These are phyloP conservation scores for Cantharellus cinnabarinus DNA, from an alignment of 768 basidiomycete species.

Conservation along the genomic window DNA sequence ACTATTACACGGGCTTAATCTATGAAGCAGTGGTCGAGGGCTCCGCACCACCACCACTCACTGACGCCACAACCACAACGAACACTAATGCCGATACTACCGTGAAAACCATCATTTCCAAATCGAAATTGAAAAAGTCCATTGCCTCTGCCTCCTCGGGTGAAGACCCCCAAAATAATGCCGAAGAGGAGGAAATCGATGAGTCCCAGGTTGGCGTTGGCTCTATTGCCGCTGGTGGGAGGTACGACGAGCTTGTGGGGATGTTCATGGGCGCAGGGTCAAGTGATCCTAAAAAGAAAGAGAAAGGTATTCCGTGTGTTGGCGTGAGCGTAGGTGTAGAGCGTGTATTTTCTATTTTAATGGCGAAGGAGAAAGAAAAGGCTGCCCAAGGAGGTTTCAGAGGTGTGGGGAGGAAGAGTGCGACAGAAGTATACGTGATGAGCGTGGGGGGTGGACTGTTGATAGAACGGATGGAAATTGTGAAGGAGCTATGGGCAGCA, in stretches of 20 bases:
- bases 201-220: conserved; percentile 89
- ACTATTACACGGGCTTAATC: conserved; percentile 98
- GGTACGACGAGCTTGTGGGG: conserved; percentile 89
- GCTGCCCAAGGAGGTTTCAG: conserved; percentile 24
- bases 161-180: conserved; percentile 17
- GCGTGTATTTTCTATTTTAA: conserved; percentile 75
- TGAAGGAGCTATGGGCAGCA: conserved; percentile 57
- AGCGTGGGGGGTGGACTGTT: conserved; percentile 77
- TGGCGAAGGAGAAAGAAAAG: conserved; percentile 66
- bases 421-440: conserved; percentile 88
- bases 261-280: conserved; percentile 74
- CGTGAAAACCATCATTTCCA: conserved; percentile 17
- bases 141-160: neutral
- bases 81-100: conserved; percentile 15
- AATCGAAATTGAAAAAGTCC: conserved; percentile 15
- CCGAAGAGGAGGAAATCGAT: conserved; percentile 69
- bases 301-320: conserved; percentile 56
- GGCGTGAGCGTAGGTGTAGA: conserved; percentile 89
- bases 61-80: conserved; percentile 13
- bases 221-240: conserved; percentile 96
- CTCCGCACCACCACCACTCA: conserved; percentile 58
- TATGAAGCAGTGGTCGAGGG: conserved; percentile 90
- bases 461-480: conserved; percentile 63
- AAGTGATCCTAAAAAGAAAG: conserved; percentile 41
- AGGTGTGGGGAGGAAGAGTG: conserved; percentile 37